Percentiles rank a stretch among this genome's conserved stretches.
Conservation (phyloP, 176 grass and related monocot genomes). For the Puya raimondii region DNA sequence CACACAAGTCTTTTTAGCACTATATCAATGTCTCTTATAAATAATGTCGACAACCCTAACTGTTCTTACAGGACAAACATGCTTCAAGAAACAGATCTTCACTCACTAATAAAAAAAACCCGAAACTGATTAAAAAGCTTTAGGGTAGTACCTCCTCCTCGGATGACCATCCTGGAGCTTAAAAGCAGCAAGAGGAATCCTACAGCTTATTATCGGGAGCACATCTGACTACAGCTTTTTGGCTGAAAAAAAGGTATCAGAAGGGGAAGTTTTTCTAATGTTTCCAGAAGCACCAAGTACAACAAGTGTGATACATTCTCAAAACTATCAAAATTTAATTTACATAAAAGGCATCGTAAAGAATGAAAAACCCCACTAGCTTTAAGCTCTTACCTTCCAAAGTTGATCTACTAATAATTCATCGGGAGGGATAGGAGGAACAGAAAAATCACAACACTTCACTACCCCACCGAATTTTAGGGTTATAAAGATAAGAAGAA, state of each 20-base stretch:
- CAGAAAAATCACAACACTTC: conserved; percentile 19
- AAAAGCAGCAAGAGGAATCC: not conserved
- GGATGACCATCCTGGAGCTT: not conserved
- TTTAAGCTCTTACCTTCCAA: conserved; percentile 25
- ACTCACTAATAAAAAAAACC: not conserved
- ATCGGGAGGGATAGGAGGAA: not conserved
- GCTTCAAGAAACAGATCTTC: not conserved
- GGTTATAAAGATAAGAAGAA: conserved; percentile 17
- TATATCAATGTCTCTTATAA: not conserved
- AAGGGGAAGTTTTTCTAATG: not conserved
- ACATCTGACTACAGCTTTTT: not conserved
- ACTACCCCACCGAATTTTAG: conserved; percentile 20
- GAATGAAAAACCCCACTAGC: conserved; percentile 34
- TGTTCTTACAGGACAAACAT: not conserved
- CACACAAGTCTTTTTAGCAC: not conserved
- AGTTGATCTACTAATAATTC: conserved; percentile 25
- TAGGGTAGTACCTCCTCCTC: not conserved
- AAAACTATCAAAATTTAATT: conserved; percentile 53
- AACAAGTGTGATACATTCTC: conserved; percentile 37
- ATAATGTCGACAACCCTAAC: not conserved
- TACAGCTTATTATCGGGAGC: not conserved
- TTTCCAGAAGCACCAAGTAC: conserved; percentile 37
- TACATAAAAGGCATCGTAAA: conserved; percentile 46
- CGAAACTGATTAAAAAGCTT: not conserved
- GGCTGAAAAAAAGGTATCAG: not conserved